Evolutionary conservation across 2,329 filamentous ascomycete genomes (phyloP), one percentile per base, ranked within the genome.

Genomic region (Sarocladiaceae sp.): DNA sequence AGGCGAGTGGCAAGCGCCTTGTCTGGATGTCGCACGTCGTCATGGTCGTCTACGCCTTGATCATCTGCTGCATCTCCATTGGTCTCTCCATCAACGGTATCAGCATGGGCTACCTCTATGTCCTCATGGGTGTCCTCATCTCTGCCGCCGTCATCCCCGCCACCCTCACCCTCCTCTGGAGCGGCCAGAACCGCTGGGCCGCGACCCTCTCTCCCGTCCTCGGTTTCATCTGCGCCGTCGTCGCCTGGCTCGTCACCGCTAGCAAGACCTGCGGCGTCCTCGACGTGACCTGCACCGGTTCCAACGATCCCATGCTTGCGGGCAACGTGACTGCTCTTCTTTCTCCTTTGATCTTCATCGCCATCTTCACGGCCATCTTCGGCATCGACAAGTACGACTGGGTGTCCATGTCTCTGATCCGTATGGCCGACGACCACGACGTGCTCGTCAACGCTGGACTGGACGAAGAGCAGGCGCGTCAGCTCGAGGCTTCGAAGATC

Each of bases 61-160:
- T 83, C 63, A 90, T 93, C 68, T 84, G 85, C 9, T 75, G 68
- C 0, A 87, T 91, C 60, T 81, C 80, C 0, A 86, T 86, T 1
- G 88, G 85, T 0, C 75, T 93, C 0, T 79, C 70, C 60, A 84
- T 85, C 50, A 81, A 78, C 2, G 82, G 84, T 16, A 85, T 95
- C 48, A 83, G 79, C 10, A 93, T 95, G 86, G 89, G 88, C 10
- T 94, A 90, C 56, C 72, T 95, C 58, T 93, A 91, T 58, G 69
- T 93, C 6, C 76, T 93, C 56, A 95, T 95, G 89, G 90, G 89
- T 6, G 85, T 89, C 42, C 87, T 95, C 55, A 93, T 95, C 58
- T 88, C 83, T 0, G 80, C 85, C 0, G 89, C 88, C 3, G 88
- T 95, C 3, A 74, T 95, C 11, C 89, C 90, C 0, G 86, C 88